Percentiles rank a stretch among this genome's conserved stretches.
phyloP scores from a whole-genome alignment of 257 asterid species.

The Capsicum baccatum region DNA sequence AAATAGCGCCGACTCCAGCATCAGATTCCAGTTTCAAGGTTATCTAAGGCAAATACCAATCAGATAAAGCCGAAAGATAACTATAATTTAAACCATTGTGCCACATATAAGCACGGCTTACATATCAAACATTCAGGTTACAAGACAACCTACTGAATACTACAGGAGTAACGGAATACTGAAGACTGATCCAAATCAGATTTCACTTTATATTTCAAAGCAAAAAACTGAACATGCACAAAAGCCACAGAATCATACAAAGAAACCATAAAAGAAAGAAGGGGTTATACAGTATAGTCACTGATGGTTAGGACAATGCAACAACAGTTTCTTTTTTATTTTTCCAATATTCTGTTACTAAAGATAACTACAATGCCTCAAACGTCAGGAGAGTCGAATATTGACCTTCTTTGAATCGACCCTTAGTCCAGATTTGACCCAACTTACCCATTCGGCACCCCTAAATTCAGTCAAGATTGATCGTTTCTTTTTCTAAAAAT shows the following conservation, averaged over 20 bases:
- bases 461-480: slow-evolving; percentile 16
- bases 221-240: neutral
- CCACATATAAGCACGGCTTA: slow-evolving; percentile 18
- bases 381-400: neutral
- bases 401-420: neutral
- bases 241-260: neutral
- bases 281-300: neutral
- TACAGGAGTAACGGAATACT: neutral
- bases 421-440: neutral
- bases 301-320: neutral
- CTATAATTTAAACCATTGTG: neutral
- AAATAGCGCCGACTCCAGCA: neutral
- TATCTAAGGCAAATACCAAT: neutral
- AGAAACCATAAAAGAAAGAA: neutral
- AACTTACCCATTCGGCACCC: neutral
- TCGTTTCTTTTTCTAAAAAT: neutral
- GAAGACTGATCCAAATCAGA: neutral
- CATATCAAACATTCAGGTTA: neutral
- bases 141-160: slow-evolving; percentile 3
- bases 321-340: neutral
- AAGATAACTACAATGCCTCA: neutral
- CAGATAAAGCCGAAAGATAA: neutral
- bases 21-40: neutral
- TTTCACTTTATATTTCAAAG: neutral
- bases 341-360: neutral